Evolutionary conservation across 2,329 filamentous ascomycete genomes (phyloP).

Genomic region (Venturia effusa): DNA sequence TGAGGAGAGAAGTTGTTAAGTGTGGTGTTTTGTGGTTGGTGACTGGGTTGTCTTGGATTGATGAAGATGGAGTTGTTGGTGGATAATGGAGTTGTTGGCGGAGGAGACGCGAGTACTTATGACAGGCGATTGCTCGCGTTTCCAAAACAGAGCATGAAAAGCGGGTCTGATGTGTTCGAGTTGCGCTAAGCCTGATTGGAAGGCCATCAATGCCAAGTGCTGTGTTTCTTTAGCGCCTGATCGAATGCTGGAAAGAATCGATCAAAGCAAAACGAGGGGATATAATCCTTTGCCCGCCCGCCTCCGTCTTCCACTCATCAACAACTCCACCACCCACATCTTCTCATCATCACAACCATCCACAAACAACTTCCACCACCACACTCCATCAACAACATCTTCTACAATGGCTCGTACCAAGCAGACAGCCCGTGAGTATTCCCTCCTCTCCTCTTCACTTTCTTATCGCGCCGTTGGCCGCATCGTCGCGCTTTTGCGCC

Average conservation of each 20-base stretch:
- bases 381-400: slow-evolving; percentile 12
- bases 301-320: slow-evolving; percentile 13
- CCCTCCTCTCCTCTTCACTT: slow-evolving; percentile 15
- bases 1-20: slow-evolving; percentile 14
- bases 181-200: neutral
- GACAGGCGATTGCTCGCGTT: neutral
- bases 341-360: slow-evolving; percentile 23
- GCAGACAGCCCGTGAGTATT: slow-evolving; percentile 44
- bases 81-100: slow-evolving; percentile 6
- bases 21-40: slow-evolving; percentile 16
- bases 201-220: neutral
- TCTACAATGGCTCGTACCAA: slow-evolving; percentile 42
- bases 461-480: slow-evolving; percentile 12
- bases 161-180: neutral
- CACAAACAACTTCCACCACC: slow-evolving; percentile 21
- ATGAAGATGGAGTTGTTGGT: slow-evolving; percentile 14
- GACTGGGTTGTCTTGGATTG: slow-evolving; percentile 17
- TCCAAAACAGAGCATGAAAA: neutral
- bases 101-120: neutral
- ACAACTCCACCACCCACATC: slow-evolving; percentile 22
- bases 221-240: neutral
- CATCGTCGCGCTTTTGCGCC: slow-evolving; percentile 2
- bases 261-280: neutral
- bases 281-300: neutral
- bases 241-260: neutral